Evolutionary conservation across 78 protist genomes (phyloP).

Genomic region (Protostelium mycophagum): DNA sequence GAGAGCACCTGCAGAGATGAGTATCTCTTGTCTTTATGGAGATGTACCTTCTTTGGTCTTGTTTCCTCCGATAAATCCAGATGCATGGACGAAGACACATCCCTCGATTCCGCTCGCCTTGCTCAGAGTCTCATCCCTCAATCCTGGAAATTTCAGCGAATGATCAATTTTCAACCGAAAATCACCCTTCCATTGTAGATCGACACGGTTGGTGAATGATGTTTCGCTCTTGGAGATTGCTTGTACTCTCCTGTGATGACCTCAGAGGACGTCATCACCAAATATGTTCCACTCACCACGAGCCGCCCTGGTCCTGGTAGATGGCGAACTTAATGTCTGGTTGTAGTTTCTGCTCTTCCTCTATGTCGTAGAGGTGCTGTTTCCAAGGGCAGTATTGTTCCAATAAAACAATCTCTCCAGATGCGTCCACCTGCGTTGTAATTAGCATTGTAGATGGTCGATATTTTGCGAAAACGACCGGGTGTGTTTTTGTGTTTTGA

Average conservation of each 20-base stretch:
- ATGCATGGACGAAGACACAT: constrained; percentile 44
- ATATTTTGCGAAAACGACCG: too few species aligned
- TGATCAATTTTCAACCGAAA: not conserved
- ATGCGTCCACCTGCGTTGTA: constrained; percentile 10
- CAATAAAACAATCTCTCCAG: constrained; percentile 56
- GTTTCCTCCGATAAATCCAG: constrained; percentile 92
- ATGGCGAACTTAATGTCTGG: constrained; percentile 37
- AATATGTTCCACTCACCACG: constrained; percentile 42
- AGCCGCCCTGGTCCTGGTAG: constrained; percentile 51
- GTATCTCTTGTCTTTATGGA: too few species aligned
- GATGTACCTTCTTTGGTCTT: constrained; percentile 73
- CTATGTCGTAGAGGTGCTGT: constrained; percentile 72
- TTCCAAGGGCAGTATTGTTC: constrained; percentile 79
- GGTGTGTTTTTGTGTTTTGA: too few species aligned
- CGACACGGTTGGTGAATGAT: not conserved
- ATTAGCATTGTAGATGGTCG: too few species aligned
- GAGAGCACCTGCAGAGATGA: too few species aligned
- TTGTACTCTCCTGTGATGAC: not conserved
- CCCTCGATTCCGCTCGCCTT: constrained; percentile 40
- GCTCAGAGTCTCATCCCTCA: constrained; percentile 61
- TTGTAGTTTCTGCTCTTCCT: constrained; percentile 15
- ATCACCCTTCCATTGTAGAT: not conserved
- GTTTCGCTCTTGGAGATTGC: not conserved
- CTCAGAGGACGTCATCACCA: not conserved
- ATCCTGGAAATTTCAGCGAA: constrained; percentile 75